A percentile compares a stretch with the other conserved stretches of the same genome.
Conservation (phyloP, 2,329 filamentous ascomycete genomes). For the Xylaria sp. region DNA sequence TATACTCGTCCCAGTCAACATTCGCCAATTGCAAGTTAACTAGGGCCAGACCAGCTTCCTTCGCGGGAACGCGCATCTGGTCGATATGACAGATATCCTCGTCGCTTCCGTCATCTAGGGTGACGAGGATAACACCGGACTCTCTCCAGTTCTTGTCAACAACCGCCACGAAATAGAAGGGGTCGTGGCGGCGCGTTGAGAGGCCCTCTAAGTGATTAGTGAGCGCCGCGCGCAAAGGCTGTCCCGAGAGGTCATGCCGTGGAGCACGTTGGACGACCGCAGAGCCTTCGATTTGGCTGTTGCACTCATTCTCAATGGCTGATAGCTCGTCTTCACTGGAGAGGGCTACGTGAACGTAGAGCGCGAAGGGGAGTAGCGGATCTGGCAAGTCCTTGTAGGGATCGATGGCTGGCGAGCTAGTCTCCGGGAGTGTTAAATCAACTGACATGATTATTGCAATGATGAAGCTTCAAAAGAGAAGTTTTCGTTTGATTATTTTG, state of each 20-base stretch:
- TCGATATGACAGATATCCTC: neutral
- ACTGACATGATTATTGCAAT: no score
- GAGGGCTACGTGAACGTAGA: no score
- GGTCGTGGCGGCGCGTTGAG: neutral
- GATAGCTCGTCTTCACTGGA: no score
- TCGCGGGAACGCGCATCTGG: slow-evolving; percentile 3
- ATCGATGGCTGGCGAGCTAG: no score
- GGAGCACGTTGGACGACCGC: neutral
- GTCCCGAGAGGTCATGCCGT: neutral
- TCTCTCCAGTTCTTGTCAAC: slow-evolving; percentile 14
- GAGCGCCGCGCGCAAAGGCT: neutral
- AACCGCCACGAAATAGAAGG: slow-evolving; percentile 13
- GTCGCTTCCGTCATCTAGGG: slow-evolving; percentile 8
- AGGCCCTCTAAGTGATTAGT: neutral
- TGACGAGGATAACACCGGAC: slow-evolving; percentile 11
- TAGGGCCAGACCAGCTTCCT: neutral
- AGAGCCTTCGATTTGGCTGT: no score
- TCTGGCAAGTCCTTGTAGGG: no score
- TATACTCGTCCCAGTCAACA: slow-evolving; percentile 7
- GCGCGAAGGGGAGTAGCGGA: no score
- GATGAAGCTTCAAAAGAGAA: no score
- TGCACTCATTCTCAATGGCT: no score
- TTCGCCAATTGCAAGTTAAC: slow-evolving; percentile 11
- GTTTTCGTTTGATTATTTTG: no score
- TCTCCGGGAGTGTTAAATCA: no score